phyloP scores from a whole-genome alignment of 129 eudicot genomes.

The Helianthus tuberosus region DNA sequence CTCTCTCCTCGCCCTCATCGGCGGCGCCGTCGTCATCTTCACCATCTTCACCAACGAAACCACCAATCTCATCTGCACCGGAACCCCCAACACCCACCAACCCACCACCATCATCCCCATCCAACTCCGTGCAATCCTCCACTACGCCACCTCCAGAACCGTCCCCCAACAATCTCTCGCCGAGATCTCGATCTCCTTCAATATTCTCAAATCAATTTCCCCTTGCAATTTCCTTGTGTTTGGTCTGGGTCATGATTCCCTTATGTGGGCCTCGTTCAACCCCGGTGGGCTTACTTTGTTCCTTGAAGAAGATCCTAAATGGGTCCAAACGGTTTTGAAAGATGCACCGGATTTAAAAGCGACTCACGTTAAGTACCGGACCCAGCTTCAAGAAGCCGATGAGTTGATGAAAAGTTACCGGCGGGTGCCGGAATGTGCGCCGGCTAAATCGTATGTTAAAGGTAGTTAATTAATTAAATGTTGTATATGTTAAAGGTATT shows the following conservation, averaged over 20 bases:
- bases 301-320: conserved; percentile 82
- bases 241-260: conserved; percentile 84
- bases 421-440: conserved; percentile 56
- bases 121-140: conserved; percentile 62
- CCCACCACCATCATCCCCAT: conserved; percentile 14
- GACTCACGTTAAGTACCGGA: conserved; percentile 55
- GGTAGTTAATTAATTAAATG: background rate
- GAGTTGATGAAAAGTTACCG: conserved; percentile 40
- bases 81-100: conserved; percentile 1
- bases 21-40: conserved; percentile 27
- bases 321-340: conserved; percentile 57
- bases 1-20: conserved; percentile 30
- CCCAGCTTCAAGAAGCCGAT: conserved; percentile 63
- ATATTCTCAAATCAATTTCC: conserved; percentile 46
- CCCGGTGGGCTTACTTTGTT: conserved; percentile 72
- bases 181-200: conserved; percentile 59
- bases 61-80: conserved; percentile 36
- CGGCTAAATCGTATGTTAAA: conserved; percentile 40
- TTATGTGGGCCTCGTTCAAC: conserved; percentile 83
- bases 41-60: conserved; percentile 29
- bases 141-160: conserved; percentile 67
- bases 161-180: conserved; percentile 58
- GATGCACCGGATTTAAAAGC: conserved; percentile 66
- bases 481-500: no score
- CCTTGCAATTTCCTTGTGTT: conserved; percentile 81